A percentile compares a stretch with the other conserved stretches of the same genome.
These are phyloP conservation scores for Pichia sp. DNA, from an alignment of 1,139 yeast species.

Conservation along the genomic window DNA sequence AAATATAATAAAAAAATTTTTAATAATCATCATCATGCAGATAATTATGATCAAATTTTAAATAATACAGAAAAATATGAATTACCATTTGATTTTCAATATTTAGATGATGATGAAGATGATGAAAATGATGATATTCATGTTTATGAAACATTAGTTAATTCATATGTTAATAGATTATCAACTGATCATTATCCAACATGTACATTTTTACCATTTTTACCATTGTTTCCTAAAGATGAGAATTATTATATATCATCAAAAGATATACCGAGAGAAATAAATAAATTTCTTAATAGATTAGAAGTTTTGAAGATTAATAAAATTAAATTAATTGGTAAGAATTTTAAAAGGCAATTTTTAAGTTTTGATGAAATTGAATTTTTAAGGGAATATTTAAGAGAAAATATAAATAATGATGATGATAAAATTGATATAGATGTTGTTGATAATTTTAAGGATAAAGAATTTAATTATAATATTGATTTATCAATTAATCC, in stretches of 20 bases:
- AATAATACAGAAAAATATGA: conserved; percentile 11
- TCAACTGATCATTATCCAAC: conserved; percentile 25
- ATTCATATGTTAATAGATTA: conserved; percentile 23
- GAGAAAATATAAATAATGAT: not conserved
- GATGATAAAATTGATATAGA: conserved; percentile 5
- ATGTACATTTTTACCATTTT: conserved; percentile 20
- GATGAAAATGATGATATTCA: conserved; percentile 10
- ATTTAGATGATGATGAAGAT: conserved; percentile 9
- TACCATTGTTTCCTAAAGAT: conserved; percentile 17
- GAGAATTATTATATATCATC: conserved; percentile 22
- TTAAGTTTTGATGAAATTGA: conserved; percentile 8
- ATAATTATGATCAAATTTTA: conserved; percentile 5
- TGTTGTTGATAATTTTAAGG: not conserved
- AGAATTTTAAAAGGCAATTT: conserved; percentile 8
- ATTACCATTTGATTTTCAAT: conserved; percentile 8
- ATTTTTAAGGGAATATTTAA: conserved; percentile 8
- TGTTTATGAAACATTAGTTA: conserved; percentile 18
- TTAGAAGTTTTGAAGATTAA: conserved; percentile 16
- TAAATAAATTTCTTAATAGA: conserved; percentile 17
- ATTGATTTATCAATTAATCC: conserved; percentile 4
- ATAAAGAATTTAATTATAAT: not conserved
- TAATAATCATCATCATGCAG: conserved; percentile 10
- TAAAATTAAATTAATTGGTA: conserved; percentile 14
- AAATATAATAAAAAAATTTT: conserved; percentile 5
- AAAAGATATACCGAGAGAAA: conserved; percentile 24